Conservation (phyloP, 257 asterid species). For the Oldenlandia corymbosa region DNA sequence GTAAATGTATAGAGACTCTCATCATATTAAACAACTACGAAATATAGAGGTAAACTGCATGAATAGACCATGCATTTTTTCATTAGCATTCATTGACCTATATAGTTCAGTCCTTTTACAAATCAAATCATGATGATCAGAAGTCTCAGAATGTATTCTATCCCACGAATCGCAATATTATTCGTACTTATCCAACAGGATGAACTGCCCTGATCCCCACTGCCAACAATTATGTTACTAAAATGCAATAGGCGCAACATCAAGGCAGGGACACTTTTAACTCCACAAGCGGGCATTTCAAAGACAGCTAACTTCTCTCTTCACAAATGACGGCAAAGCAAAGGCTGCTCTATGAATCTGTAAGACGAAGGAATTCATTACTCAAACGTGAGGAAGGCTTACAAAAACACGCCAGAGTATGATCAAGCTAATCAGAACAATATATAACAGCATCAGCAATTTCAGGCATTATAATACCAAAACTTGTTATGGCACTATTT, state of each 20-base stretch:
- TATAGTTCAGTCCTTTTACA: not conserved
- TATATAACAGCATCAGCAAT: not conserved
- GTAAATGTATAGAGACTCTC: no score
- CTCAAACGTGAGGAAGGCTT: no score
- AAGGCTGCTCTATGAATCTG: constrained; percentile 95
- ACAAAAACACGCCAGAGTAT: no score
- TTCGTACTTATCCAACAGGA: not conserved
- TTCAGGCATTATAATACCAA: not conserved
- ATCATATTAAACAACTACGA: no score
- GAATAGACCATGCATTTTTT: no score
- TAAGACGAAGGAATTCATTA: constrained; percentile 7
- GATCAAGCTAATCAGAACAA: not conserved
- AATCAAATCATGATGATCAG: not conserved
- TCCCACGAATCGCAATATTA: not conserved
- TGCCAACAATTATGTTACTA: not conserved
- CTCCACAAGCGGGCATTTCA: constrained; percentile 19
- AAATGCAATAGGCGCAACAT: not conserved
- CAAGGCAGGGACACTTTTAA: constrained; percentile 1
- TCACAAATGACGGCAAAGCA: constrained; percentile 76
- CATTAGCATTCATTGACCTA: no score
- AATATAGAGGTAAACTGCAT: no score
- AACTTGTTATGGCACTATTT: not conserved
- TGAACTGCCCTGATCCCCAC: not conserved
- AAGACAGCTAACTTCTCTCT: constrained; percentile 76
- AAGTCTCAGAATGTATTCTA: not conserved